phyloP scores from a whole-genome alignment of 164 flowering plant genomes.

The Nymphaea colorata region DNA sequence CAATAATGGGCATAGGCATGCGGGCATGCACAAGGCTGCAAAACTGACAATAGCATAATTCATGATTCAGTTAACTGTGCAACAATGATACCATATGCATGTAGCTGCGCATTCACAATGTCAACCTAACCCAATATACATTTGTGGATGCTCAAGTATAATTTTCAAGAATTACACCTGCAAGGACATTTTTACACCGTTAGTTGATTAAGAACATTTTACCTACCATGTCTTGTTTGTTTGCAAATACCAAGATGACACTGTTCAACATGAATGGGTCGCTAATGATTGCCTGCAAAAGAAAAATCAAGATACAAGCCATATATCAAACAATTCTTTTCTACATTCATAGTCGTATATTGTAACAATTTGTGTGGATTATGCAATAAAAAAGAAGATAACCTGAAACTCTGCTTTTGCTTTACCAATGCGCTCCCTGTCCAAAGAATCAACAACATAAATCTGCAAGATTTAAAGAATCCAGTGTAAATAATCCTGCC shows the following conservation, averaged over 20 bases:
- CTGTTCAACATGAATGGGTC: constrained; percentile 97
- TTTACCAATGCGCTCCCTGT: constrained; percentile 87
- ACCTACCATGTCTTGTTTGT: constrained; percentile 97
- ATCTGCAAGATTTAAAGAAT: constrained; percentile 37
- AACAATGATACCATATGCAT: background rate
- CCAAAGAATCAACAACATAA: constrained; percentile 98
- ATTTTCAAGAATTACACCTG: no score
- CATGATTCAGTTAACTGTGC: background rate
- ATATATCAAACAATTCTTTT: no score
- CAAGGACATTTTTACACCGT: no score
- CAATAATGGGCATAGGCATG: background rate
- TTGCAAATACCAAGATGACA: constrained; percentile 93
- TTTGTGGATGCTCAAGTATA: no score
- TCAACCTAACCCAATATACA: no score
- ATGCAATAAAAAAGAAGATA: background rate
- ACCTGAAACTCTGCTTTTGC: constrained; percentile 97
- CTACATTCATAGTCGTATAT: background rate
- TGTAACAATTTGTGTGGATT: no score
- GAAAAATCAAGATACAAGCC: background rate
- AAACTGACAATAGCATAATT: background rate
- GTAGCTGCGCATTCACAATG: background rate
- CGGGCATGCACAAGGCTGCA: background rate
- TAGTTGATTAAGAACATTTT: background rate
- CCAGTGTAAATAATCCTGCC: background rate
- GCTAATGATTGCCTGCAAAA: constrained; percentile 72